Evolutionary conservation across 1,139 yeast species (phyloP), one percentile per base, ranked within the genome.

Genomic region (Hansenula anomala): DNA sequence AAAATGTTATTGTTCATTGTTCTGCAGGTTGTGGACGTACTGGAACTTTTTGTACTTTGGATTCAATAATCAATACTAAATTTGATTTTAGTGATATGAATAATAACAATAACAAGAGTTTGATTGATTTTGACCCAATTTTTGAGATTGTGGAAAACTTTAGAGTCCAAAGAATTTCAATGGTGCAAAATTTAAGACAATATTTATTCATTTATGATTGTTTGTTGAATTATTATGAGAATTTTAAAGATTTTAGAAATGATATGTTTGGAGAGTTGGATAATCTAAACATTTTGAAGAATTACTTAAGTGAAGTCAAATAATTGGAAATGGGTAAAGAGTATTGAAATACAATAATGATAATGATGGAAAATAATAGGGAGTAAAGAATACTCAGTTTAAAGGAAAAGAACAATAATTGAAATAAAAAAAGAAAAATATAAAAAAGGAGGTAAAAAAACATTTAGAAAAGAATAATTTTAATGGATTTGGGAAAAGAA

Each of bases 11-110:
- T 24, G 86, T 86, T 9, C 96, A 87, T 59, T 87, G 96, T 58
- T 80, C 90, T 6, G 96, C 96, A 0, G 96, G 96, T 0, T 87
- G 96, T 61, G 96, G 96, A 4, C 73, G 96, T 46, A 87, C 96
- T 1, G 96, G 96, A 1, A 83, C 94, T 1, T 81, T 85, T 50
- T 83, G 92, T 49, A 71, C 92, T 0, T 70, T 85, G 23, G 95
- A 87, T 57, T 69, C 67, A 1, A 55, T 63, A 13, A 46, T 64
- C 16, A 58, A 63, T n/a, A 53, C 57, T 39, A 42, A 55, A 15
- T 44, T 51, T 24, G 52, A 47, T n/a, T 6, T 7, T 20, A 7
- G 9, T 20, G 23, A 20, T 20, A 6, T 7, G 9, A 20, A 20
- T 20, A 20, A 20, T n/a, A n/a, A n/a, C n/a, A n/a, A n/a, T n/a